Base-by-base conservation (phyloP, 768 basidiomycete species). In the Tricholoma sp. region DNA sequence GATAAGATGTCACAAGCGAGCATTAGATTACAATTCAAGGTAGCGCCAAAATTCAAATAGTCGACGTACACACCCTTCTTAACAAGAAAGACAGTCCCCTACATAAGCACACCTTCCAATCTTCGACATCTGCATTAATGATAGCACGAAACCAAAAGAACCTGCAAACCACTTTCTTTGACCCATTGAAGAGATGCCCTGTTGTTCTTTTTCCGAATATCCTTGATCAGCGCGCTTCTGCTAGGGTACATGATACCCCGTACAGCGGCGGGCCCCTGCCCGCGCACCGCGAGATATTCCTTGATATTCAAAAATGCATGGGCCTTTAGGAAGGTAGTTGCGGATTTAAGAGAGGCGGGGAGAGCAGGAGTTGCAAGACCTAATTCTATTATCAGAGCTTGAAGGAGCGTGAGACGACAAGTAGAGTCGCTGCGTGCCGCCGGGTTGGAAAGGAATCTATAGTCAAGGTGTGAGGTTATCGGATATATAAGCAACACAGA, bases 371-470 rank as follows among this genome's bases (percentile, higher is more conserved):
- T 75, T 13, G 74, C 73, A 52, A 80, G 72, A n/a, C 89, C 89
- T n/a, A 91, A 76, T 70, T 91, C 90, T 58, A 91, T 75, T 61
- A 89, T 83, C 57, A 91, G 79, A 0, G 88, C 83, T 56, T 90
- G 89, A 6, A 91, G 74, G 37, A 91, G 73, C 6, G 79, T 75
- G 34, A 91, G 79, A 37, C 81, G 75, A 52, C 76, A 78, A 8
- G 74, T 72, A 5, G 72, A 68, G 59, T 77, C 72, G 36, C 65
- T 63, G 57, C 72, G 72, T 13, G 74, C 76, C 5, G 74, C 68
- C 1, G 83, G 78, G 58, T 78, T 76, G 2, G 77, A 75, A 37
- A 86, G 74, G 72, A 80, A 84, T 13, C 82, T 85, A 24, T 34
- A 36, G 20, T 10, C 45, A 17, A 53, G 4, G 39, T 41, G 11